These are phyloP conservation scores for Ogataea pini DNA, from an alignment of 805 yeast species.

Conservation along the genomic window DNA sequence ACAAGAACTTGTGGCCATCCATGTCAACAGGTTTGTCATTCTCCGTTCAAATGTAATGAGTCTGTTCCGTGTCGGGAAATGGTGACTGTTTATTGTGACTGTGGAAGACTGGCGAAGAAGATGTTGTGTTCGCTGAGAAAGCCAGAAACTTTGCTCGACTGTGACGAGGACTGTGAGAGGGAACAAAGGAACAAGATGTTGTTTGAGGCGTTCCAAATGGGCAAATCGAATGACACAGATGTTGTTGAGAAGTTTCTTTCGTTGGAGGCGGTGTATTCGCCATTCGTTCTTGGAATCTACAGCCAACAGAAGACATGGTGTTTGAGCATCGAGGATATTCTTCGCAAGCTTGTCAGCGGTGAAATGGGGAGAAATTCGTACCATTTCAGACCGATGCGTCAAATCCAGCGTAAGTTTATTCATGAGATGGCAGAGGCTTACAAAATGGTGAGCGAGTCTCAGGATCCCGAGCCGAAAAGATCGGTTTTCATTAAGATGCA, in stretches of 20 bases:
- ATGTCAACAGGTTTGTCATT: constrained; percentile 68
- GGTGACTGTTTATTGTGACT: constrained; percentile 57
- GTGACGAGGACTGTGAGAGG: constrained; percentile 71
- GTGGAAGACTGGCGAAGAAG: constrained; percentile 55
- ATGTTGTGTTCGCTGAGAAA: constrained; percentile 51
- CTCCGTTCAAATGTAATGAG: constrained; percentile 52
- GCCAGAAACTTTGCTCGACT: constrained; percentile 47
- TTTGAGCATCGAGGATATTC: constrained; percentile 53
- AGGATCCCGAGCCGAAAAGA: constrained; percentile 79
- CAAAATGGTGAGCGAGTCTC: constrained; percentile 65
- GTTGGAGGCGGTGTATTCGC: constrained; percentile 44
- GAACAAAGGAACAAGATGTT: constrained; percentile 60
- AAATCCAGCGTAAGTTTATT: constrained; percentile 67
- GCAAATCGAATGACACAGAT: constrained; percentile 15
- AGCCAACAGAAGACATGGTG: constrained; percentile 69
- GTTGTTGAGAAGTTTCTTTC: constrained; percentile 25
- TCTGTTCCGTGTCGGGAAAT: constrained; percentile 49
- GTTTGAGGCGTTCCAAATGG: constrained; percentile 56
- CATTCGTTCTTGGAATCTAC: constrained; percentile 47
- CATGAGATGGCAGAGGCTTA: constrained; percentile 65
- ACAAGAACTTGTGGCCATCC: constrained; percentile 66
- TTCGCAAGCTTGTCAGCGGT: constrained; percentile 50
- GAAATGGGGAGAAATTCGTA: constrained; percentile 40
- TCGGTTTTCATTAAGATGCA: constrained; percentile 60
- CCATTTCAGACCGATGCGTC: constrained; percentile 74